A percentile compares a stretch with the other conserved stretches of the same genome.
Conservation (phyloP, 2,329 filamentous ascomycete genomes). For the Xylaria sp. region DNA sequence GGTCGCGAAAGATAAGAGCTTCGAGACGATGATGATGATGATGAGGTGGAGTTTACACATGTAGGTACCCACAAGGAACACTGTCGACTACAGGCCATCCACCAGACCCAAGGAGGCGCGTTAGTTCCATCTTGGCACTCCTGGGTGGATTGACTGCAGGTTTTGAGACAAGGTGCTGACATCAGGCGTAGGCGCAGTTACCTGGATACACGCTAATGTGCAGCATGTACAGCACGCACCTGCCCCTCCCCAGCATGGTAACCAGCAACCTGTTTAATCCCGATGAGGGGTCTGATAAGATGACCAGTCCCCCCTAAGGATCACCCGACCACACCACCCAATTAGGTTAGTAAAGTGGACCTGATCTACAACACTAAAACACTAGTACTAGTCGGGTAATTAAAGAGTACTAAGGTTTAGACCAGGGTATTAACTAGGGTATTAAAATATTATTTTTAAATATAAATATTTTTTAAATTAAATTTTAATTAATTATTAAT, state of each 20-base stretch:
- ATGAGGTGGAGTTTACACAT: constrained; percentile 32
- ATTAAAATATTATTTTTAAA: too few species aligned
- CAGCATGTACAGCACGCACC: neutral
- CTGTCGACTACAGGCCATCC: neutral
- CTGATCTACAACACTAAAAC: too few species aligned
- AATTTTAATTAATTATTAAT: too few species aligned
- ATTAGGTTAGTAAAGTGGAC: too few species aligned
- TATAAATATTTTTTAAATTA: too few species aligned
- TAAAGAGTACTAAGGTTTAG: too few species aligned
- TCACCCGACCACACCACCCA: too few species aligned
- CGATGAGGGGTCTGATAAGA: too few species aligned
- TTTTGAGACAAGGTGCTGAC: constrained; percentile 13
- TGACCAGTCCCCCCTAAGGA: too few species aligned
- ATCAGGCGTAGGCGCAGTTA: neutral
- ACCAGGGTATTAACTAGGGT: too few species aligned
- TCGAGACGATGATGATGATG: constrained; percentile 32
- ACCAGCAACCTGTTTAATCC: too few species aligned
- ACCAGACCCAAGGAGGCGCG: constrained; percentile 1
- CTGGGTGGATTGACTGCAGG: constrained; percentile 12
- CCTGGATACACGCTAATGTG: neutral
- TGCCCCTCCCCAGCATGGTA: constrained; percentile 2
- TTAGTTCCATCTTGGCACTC: neutral
- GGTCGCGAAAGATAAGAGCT: constrained; percentile 33
- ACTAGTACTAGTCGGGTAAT: too few species aligned
- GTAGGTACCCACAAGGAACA: constrained; percentile 8